Conservation (phyloP, 2,329 filamentous ascomycete genomes). For the Chrysosporium keratinophilum region DNA sequence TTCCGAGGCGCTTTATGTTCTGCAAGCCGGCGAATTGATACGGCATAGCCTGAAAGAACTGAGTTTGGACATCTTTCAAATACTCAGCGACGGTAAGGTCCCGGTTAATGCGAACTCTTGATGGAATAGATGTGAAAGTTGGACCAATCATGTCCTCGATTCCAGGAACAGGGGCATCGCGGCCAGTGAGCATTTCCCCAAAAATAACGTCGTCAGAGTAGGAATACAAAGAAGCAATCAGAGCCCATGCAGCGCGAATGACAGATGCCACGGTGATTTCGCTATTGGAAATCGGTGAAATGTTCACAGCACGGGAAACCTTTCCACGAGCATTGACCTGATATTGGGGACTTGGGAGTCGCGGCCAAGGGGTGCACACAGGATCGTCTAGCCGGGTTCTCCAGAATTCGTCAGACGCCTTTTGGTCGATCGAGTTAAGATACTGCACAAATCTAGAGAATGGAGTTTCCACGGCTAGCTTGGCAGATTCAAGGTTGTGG, state of each 20-base stretch:
- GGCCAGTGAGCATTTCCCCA: slow-evolving; percentile 34
- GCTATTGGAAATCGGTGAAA: slow-evolving; percentile 1
- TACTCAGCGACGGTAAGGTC: slow-evolving; percentile 36
- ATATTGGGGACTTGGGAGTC: slow-evolving; percentile 12
- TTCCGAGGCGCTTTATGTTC: slow-evolving; percentile 42
- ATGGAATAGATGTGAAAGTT: slow-evolving; percentile 33
- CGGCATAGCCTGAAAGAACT: slow-evolving; percentile 45
- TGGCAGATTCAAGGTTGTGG: slow-evolving; percentile 1
- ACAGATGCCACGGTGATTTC: slow-evolving; percentile 24
- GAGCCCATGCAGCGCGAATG: slow-evolving; percentile 32
- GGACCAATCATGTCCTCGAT: slow-evolving; percentile 34
- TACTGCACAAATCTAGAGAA: slow-evolving; percentile 22
- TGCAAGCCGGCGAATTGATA: slow-evolving; percentile 48
- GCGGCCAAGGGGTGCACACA: slow-evolving; percentile 13
- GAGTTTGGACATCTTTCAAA: slow-evolving; percentile 44
- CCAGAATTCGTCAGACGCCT: slow-evolving; percentile 17
- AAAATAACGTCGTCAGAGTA: slow-evolving; percentile 33
- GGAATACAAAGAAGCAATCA: slow-evolving; percentile 29
- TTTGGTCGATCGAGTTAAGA: slow-evolving; percentile 13
- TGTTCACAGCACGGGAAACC: background rate
- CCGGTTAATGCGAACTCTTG: slow-evolving; percentile 26
- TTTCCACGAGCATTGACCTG: slow-evolving; percentile 12
- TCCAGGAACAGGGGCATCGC: slow-evolving; percentile 30
- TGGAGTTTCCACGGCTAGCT: slow-evolving; percentile 5
- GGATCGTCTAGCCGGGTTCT: slow-evolving; percentile 14